Percentiles rank a stretch among this genome's conserved stretches.
These are phyloP conservation scores for Dittrichia graveolens DNA, from an alignment of 129 eudicot genomes.

Conservation along the genomic window DNA sequence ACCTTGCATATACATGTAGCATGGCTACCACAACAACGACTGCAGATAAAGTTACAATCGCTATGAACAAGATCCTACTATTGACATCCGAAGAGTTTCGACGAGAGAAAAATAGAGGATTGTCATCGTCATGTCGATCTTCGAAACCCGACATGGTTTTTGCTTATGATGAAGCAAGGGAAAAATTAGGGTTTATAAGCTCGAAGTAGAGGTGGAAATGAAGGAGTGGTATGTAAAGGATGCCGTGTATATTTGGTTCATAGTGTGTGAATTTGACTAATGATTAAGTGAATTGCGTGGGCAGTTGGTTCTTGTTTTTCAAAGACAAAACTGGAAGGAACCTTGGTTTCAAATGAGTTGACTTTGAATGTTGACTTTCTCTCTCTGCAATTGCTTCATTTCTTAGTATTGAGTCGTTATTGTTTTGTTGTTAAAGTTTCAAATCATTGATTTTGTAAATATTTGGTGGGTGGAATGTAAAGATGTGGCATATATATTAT, in stretches of 20 bases:
- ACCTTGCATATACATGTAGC: slow-evolving; percentile 65
- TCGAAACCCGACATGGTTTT: slow-evolving; percentile 16
- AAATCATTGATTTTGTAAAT: slow-evolving; percentile 13
- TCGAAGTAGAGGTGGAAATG: slow-evolving; percentile 1
- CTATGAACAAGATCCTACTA: slow-evolving; percentile 52
- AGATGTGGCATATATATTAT: slow-evolving; percentile 13
- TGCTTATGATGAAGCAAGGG: slow-evolving; percentile 11
- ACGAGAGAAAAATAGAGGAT: neutral
- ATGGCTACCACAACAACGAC: slow-evolving; percentile 54
- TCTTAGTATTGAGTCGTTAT: slow-evolving; percentile 21
- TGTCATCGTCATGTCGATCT: slow-evolving; percentile 15
- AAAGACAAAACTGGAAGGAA: slow-evolving; percentile 27
- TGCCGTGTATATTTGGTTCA: slow-evolving; percentile 14
- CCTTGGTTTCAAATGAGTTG: slow-evolving; percentile 38
- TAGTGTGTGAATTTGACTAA: slow-evolving; percentile 42
- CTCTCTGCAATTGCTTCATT: slow-evolving; percentile 7
- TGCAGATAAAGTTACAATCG: slow-evolving; percentile 52
- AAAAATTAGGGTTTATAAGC: neutral
- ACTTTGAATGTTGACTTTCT: slow-evolving; percentile 39
- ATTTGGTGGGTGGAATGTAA: slow-evolving; percentile 29
- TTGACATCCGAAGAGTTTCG: slow-evolving; percentile 23
- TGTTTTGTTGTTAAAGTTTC: neutral
- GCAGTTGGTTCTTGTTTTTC: slow-evolving; percentile 38
- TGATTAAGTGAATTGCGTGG: slow-evolving; percentile 37
- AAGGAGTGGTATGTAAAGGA: slow-evolving; percentile 29